A percentile compares a stretch with the other conserved stretches of the same genome.
phyloP scores from a whole-genome alignment of 306 rosid genomes.

The Urtica urens region DNA sequence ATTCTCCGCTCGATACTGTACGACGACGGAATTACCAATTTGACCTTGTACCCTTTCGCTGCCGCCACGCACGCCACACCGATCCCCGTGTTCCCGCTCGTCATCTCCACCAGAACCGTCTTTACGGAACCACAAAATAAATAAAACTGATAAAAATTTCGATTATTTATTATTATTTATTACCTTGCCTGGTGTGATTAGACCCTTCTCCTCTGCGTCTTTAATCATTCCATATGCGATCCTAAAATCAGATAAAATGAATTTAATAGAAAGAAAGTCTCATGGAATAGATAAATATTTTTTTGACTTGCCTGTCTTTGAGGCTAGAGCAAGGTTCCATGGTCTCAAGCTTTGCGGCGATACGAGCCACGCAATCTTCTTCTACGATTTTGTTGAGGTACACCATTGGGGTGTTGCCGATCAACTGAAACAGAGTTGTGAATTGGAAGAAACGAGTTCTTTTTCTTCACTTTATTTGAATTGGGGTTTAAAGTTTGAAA shows the following conservation, averaged over 20 bases:
- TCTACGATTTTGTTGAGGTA: slow-evolving; percentile 16
- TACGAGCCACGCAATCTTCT: slow-evolving; percentile 7
- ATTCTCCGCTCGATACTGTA: slow-evolving; percentile 1
- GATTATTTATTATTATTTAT: not conserved
- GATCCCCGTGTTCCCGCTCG: slow-evolving; percentile 7
- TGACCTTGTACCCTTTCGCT: slow-evolving; percentile 5
- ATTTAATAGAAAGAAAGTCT: not conserved
- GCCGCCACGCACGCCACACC: slow-evolving; percentile 3
- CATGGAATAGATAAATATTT: not conserved
- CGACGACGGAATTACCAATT: not conserved
- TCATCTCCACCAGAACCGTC: slow-evolving; percentile 5
- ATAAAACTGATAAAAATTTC: not conserved
- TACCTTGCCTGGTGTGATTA: slow-evolving; percentile 79
- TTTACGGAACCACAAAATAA: not conserved
- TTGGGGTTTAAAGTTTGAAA: no score
- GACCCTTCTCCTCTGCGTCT: slow-evolving; percentile 70
- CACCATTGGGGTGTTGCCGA: slow-evolving; percentile 14
- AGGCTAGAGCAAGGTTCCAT: slow-evolving; percentile 64
- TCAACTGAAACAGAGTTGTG: not conserved
- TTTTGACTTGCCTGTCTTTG: slow-evolving; percentile 63
- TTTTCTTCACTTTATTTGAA: no score
- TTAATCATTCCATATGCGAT: slow-evolving; percentile 60
- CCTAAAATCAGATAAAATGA: slow-evolving; percentile 26
- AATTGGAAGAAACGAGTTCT: not conserved
- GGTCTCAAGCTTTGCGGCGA: slow-evolving; percentile 48